A percentile compares a stretch with the other conserved stretches of the same genome.
These are phyloP conservation scores for Neonectria magnoliae DNA, from an alignment of 2,329 filamentous ascomycete genomes.

Conservation along the genomic window DNA sequence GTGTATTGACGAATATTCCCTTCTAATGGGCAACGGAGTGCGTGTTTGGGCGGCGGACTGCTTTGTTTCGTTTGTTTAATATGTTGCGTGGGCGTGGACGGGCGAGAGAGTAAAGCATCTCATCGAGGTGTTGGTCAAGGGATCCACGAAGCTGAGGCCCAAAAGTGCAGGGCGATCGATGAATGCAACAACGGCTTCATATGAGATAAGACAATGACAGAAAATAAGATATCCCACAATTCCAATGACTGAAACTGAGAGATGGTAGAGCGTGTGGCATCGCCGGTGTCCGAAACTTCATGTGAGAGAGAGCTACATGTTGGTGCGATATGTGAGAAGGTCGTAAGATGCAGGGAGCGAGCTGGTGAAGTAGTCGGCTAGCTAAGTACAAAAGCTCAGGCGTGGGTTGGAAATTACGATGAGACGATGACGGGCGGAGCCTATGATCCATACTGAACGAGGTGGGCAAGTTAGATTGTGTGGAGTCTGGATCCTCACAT, in stretches of 20 bases:
- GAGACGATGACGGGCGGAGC: slow-evolving; percentile 24
- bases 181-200: slow-evolving; percentile 7
- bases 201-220: slow-evolving; percentile 19
- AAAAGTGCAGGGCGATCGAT: background rate
- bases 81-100: slow-evolving; percentile 10
- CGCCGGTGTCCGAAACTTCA: too few species aligned
- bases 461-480: slow-evolving; percentile 10
- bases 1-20: slow-evolving; percentile 9
- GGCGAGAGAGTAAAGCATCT: background rate
- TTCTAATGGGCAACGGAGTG: slow-evolving; percentile 11
- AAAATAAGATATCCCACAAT: background rate
- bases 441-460: slow-evolving; percentile 21
- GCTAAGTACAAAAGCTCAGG: slow-evolving; percentile 7
- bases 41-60: slow-evolving; percentile 13
- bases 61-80: slow-evolving; percentile 21
- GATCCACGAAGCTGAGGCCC: background rate
- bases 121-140: slow-evolving; percentile 7
- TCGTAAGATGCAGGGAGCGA: background rate
- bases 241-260: background rate
- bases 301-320: background rate
- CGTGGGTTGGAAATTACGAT: slow-evolving; percentile 31
- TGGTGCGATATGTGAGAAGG: background rate
- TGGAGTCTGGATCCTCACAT: slow-evolving; percentile 4
- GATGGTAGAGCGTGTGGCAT: background rate
- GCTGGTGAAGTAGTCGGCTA: slow-evolving; percentile 2